A percentile compares a stretch with the other conserved stretches of the same genome.
Evolutionary conservation across 164 flowering plant species (phyloP).

Genomic region (Vitis cinerea): DNA sequence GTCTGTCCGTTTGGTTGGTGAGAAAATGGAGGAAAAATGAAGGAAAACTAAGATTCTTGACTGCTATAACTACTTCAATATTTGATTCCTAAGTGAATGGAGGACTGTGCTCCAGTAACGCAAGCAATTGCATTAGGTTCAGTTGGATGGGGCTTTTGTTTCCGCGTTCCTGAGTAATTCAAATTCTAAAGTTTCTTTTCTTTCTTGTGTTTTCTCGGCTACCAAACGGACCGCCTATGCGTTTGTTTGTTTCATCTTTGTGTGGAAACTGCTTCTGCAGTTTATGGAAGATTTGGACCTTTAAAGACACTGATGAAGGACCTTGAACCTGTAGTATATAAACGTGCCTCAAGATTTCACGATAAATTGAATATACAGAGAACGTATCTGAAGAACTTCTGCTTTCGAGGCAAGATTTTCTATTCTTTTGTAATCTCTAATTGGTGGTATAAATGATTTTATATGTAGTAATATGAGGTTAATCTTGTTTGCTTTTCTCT

Average conservation of each 20-base stretch:
- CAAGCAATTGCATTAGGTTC: too few relatives aligned
- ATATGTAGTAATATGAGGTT: background rate
- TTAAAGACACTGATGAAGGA: conserved; percentile 7
- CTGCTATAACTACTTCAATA: too few relatives aligned
- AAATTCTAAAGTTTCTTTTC: background rate
- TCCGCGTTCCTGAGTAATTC: too few relatives aligned
- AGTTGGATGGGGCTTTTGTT: too few relatives aligned
- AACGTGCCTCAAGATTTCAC: background rate
- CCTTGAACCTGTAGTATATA: conserved; percentile 1
- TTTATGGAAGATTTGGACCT: conserved; percentile 4
- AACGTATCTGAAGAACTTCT: background rate
- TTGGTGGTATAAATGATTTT: background rate
- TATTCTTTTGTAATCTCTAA: background rate
- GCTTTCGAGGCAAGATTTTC: conserved; percentile 10
- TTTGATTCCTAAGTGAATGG: too few relatives aligned
- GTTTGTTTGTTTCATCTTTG: background rate
- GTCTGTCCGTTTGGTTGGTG: too few relatives aligned
- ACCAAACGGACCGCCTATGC: too few relatives aligned
- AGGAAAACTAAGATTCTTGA: too few relatives aligned
- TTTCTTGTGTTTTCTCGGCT: too few relatives aligned
- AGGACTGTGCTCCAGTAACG: too few relatives aligned
- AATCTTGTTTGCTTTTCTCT: background rate
- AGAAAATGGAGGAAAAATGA: too few relatives aligned
- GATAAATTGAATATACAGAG: background rate
- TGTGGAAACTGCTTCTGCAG: conserved; percentile 2